A percentile compares a stretch with the other conserved stretches of the same genome.
These are phyloP conservation scores for Alternaria brassicae DNA, from an alignment of 2,329 filamentous ascomycete genomes.

Conservation along the genomic window DNA sequence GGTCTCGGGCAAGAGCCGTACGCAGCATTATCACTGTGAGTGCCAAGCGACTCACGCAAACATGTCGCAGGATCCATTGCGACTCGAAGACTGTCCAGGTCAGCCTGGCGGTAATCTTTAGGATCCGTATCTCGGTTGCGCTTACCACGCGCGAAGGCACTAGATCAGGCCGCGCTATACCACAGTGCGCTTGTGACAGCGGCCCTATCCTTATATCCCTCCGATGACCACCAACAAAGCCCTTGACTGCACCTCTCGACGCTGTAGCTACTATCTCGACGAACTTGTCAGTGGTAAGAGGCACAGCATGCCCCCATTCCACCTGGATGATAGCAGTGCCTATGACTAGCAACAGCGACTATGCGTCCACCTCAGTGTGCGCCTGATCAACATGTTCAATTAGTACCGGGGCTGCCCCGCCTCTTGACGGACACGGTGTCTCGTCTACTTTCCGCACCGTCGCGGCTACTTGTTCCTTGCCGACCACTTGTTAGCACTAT, in stretches of 20 bases:
- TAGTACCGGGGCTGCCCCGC: constrained; percentile 9
- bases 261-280: neutral
- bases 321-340: neutral
- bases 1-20: neutral
- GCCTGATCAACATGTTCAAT: constrained; percentile 3
- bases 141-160: constrained; percentile 16
- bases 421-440: constrained; percentile 1
- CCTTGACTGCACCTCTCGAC: neutral
- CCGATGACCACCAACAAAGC: constrained; percentile 1
- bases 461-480: neutral
- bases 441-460: constrained; percentile 4
- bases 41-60: neutral
- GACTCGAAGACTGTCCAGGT: neutral
- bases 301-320: constrained; percentile 5
- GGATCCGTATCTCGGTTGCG: constrained; percentile 15
- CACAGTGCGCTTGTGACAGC: constrained; percentile 16
- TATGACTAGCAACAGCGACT: neutral
- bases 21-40: neutral
- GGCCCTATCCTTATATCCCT: constrained; percentile 10
- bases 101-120: constrained; percentile 14
- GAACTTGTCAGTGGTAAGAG: neutral
- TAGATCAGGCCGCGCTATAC: constrained; percentile 6
- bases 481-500: neutral
- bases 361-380: constrained; percentile 3
- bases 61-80: neutral